Evolutionary conservation across 495 filamentous ascomycete genomes (phyloP), one percentile per base, ranked within the genome.

Genomic region (Daldinia vernicosa): DNA sequence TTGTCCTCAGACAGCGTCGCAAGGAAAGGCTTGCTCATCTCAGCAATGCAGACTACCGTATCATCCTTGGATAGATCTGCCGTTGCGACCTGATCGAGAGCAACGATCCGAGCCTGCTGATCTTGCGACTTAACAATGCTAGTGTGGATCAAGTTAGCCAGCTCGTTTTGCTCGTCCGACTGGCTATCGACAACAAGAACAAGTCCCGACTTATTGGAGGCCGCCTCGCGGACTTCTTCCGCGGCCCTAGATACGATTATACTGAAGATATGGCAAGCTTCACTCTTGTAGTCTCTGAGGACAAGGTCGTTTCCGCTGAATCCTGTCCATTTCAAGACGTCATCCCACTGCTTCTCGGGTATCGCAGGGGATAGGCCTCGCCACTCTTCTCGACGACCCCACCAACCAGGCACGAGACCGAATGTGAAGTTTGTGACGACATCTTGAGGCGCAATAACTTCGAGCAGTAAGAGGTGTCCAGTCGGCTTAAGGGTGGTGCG

Each of bases 391-490:
- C 71, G 53, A 19, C 81, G 77, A 35, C 77, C 59, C 86, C 86
- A 89, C 86, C 86, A 89, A 0, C 81, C 84, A 1, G 83, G 79
- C 1, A 84, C 67, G 2, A 80, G 61, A 6, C 83, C 83, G n/a
- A 86, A 80, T 6, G 77, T 66, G 17, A 84, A 72, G 9, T 80
- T 77, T 30, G 74, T 76, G 47, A 75, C 67, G 52, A 78, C 67
- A n/a, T 67, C 72, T 47, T 58, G 66, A 3, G 77, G 71, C 2
- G 75, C 70, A 43, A 72, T 81, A 3, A 75, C 66, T 52, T 82
- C 80, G 0, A 79, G 70, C 1, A 81, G 45, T 1, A 84, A 19
- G 6, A 85, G 69, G 15, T 73, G 70, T 0, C 84, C 84, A 12
- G 74, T 73, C 0, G 82, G 76, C 53, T 74, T 78, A 0, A 86